These are phyloP conservation scores for Coemansia javaensis DNA, from an alignment of 192 early-diverging fungal species.

Conservation along the genomic window DNA sequence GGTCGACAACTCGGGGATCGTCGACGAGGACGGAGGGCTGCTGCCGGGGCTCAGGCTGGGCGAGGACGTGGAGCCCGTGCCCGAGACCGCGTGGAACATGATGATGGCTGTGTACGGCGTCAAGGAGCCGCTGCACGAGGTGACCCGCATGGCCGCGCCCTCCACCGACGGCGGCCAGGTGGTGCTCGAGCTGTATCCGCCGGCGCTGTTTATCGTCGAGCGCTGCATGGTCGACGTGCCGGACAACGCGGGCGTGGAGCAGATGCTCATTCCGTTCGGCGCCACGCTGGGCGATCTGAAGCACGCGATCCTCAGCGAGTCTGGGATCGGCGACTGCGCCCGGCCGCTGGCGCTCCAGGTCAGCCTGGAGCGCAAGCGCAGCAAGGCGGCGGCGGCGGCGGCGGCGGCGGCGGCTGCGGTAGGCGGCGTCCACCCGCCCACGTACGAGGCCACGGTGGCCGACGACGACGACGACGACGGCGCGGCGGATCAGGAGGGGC, in stretches of 20 bases:
- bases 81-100: constrained; percentile 49
- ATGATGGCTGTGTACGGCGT: constrained; percentile 49
- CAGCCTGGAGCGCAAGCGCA: no score
- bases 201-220: constrained; percentile 10
- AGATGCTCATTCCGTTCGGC: constrained; percentile 15
- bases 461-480: background rate
- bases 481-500: background rate
- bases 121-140: background rate
- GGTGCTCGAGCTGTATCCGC: constrained; percentile 22
- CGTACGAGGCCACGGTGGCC: constrained; percentile 15
- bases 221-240: background rate
- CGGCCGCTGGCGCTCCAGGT: no score
- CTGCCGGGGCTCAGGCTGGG: constrained; percentile 25
- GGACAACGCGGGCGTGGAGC: constrained; percentile 3
- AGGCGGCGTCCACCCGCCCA: background rate
- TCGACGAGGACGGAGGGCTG: constrained; percentile 29
- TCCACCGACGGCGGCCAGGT: background rate
- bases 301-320: constrained; percentile 6
- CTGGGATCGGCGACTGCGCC: no score
- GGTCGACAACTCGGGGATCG: constrained; percentile 46
- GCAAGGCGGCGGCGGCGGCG: no score
- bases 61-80: constrained; percentile 33
- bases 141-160: constrained; percentile 15
- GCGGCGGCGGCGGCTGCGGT: no score
- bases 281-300: constrained; percentile 26